A percentile compares a stretch with the other conserved stretches of the same genome.
Conservation (phyloP, 257 asterid genomes). For the Salvia miltiorrhiza region DNA sequence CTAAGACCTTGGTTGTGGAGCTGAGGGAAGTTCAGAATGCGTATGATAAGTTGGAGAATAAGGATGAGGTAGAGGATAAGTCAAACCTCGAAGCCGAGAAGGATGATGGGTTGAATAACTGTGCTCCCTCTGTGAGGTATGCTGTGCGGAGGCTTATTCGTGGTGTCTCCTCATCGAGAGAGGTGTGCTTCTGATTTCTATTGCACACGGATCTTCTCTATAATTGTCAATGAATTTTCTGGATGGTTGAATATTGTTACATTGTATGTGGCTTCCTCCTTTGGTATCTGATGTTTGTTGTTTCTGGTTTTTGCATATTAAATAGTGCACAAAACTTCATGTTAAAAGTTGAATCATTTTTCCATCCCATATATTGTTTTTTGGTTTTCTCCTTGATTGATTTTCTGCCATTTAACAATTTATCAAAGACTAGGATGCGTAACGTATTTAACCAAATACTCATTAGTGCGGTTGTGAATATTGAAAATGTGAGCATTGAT, state of each 20-base stretch:
- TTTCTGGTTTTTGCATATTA: background rate
- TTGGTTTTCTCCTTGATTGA: background rate
- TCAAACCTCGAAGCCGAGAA: conserved; percentile 86
- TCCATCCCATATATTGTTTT: background rate
- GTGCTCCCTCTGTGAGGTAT: conserved; percentile 94
- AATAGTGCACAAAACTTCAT: background rate
- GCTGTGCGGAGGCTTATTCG: conserved; percentile 95
- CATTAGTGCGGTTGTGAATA: background rate
- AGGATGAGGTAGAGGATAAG: conserved; percentile 67
- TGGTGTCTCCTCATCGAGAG: conserved; percentile 93
- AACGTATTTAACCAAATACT: background rate
- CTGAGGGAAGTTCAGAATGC: conserved; percentile 69
- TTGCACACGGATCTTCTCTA: background rate
- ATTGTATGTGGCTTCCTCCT: background rate
- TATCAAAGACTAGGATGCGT: background rate
- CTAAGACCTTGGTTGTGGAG: conserved; percentile 60
- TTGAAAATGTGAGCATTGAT: background rate
- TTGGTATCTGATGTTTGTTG: background rate
- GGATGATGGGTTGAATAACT: conserved; percentile 85
- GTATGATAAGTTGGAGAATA: conserved; percentile 72
- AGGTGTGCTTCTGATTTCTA: conserved; percentile 43
- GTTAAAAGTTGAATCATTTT: background rate
- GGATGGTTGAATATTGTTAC: background rate
- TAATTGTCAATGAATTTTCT: background rate
- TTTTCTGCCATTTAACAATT: background rate